phyloP scores from a whole-genome alignment of 345 rosid genomes.

The Combretum micranthum region DNA sequence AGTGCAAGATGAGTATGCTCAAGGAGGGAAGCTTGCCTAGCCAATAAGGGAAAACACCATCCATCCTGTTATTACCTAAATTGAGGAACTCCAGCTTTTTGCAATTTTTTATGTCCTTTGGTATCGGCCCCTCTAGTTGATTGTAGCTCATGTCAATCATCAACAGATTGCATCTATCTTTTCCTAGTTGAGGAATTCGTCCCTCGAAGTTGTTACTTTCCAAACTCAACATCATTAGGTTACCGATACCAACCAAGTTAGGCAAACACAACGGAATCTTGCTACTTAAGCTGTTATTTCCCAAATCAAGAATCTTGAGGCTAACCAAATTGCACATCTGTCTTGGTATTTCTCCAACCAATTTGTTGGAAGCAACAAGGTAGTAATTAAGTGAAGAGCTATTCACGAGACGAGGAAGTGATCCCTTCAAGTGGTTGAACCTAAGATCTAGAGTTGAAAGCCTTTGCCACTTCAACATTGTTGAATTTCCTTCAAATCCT shows the following conservation, averaged over 20 bases:
- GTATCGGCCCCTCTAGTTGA: neutral
- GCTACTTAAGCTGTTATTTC: too few relatives aligned
- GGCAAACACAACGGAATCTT: too few relatives aligned
- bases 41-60: constrained; percentile 20
- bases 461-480: neutral
- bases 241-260: neutral
- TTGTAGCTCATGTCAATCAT: constrained; percentile 5
- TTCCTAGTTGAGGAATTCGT: neutral
- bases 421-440: too few relatives aligned
- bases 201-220: neutral
- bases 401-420: too few relatives aligned
- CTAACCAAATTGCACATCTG: too few relatives aligned
- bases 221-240: neutral
- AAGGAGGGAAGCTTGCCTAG: constrained; percentile 11
- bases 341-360: too few relatives aligned
- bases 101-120: neutral
- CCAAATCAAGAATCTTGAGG: neutral
- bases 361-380: too few relatives aligned
- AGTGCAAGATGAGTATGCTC: neutral
- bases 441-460: too few relatives aligned
- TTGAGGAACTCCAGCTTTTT: constrained; percentile 1
- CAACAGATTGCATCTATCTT: neutral
- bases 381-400: too few relatives aligned
- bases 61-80: constrained; percentile 9
- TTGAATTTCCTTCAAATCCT: neutral